phyloP scores from a whole-genome alignment of 768 basidiomycete genomes.

The Leucocoprinus sp. region DNA sequence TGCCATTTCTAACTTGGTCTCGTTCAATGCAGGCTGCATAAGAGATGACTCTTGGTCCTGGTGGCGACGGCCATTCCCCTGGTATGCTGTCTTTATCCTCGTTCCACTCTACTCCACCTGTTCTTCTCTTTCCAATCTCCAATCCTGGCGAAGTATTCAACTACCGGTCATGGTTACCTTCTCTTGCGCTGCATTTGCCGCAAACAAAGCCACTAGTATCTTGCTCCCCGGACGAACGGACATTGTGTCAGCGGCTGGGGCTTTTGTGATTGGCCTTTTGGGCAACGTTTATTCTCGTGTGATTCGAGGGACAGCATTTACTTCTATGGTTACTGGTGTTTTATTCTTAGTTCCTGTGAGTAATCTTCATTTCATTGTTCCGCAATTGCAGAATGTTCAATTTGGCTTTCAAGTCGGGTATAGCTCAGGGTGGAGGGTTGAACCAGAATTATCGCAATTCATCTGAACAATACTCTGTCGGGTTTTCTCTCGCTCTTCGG shows the following conservation, averaged over 20 bases:
- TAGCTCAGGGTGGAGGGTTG: constrained; percentile 67
- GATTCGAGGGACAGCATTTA: constrained; percentile 76
- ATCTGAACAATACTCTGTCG: constrained; percentile 63
- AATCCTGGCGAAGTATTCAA: constrained; percentile 61
- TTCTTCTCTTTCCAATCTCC: constrained; percentile 71
- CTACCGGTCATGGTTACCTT: constrained; percentile 72
- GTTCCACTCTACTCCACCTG: constrained; percentile 72
- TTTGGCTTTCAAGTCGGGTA: constrained; percentile 47
- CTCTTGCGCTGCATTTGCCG: constrained; percentile 66
- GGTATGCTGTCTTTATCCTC: constrained; percentile 71
- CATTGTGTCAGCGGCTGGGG: constrained; percentile 71
- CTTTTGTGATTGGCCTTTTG: constrained; percentile 68
- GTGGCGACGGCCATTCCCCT: constrained; percentile 71
- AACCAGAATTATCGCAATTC: constrained; percentile 53
- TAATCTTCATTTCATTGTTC: constrained; percentile 6
- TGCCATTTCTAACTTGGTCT: background rate
- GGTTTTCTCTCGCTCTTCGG: constrained; percentile 70
- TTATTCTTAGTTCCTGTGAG: constrained; percentile 81
- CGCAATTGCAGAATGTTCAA: constrained; percentile 9
- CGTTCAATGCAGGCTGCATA: constrained; percentile 50
- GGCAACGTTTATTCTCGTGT: constrained; percentile 78
- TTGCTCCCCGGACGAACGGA: constrained; percentile 61
- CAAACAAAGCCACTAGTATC: constrained; percentile 54
- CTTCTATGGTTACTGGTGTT: constrained; percentile 91
- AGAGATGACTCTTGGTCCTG: constrained; percentile 70